A percentile compares a stretch with the other conserved stretches of the same genome.
Evolutionary conservation across 2,329 filamentous ascomycete genomes (phyloP).

Genomic region (Neopestalotiopsis clavispora): DNA sequence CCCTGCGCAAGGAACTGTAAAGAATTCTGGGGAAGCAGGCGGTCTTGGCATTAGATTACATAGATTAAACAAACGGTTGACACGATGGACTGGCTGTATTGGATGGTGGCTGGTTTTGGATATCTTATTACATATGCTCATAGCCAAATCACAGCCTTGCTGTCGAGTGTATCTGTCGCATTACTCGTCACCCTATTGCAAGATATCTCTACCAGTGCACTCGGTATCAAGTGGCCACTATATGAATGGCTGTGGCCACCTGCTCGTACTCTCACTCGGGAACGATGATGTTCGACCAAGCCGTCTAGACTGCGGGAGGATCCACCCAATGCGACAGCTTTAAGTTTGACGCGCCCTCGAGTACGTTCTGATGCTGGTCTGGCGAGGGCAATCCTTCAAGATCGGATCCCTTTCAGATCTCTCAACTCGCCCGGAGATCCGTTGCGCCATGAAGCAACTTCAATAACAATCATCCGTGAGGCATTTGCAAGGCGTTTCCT

Average conservation of each 20-base stretch:
- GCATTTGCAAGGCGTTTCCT: no score
- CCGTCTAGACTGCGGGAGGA: neutral
- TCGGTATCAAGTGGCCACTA: neutral
- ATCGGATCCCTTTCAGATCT: neutral
- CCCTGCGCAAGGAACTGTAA: slow-evolving; percentile 7
- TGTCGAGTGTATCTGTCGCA: neutral
- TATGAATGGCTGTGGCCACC: neutral
- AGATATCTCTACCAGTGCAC: no score
- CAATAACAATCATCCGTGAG: no score
- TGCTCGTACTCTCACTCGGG: neutral
- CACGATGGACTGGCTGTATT: neutral
- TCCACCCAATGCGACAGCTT: neutral
- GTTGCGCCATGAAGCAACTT: neutral
- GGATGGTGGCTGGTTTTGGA: neutral
- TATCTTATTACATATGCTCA: neutral
- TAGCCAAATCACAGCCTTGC: neutral
- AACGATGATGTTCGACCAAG: neutral
- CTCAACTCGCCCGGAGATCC: neutral
- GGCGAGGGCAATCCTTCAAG: neutral
- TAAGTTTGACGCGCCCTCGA: slow-evolving; percentile 3
- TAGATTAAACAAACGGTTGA: neutral
- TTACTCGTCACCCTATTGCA: neutral
- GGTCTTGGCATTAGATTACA: slow-evolving; percentile 8
- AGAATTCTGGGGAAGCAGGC: slow-evolving; percentile 16
- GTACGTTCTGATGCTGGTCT: neutral